phyloP scores from a whole-genome alignment of 257 asterid genomes.

The Penstemon davidsonii region DNA sequence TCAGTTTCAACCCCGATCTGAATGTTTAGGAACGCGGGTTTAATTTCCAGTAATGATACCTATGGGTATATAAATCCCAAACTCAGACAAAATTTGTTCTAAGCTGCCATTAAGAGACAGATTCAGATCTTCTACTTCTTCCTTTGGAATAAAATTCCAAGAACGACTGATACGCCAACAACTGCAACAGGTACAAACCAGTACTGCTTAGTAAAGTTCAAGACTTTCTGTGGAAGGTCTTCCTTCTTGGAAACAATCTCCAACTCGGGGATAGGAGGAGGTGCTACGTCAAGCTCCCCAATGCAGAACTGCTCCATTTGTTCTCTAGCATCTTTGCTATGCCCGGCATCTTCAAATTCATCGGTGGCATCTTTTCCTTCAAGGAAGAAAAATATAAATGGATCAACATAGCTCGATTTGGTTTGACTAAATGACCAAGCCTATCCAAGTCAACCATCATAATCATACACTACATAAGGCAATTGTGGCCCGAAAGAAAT shows the following conservation, averaged over 20 bases:
- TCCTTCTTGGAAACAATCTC: slow-evolving; percentile 48
- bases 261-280: slow-evolving; percentile 56
- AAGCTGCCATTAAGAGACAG: slow-evolving; percentile 14
- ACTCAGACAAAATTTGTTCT: background rate
- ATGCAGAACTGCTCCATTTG: slow-evolving; percentile 73
- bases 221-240: slow-evolving; percentile 37
- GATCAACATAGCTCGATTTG: slow-evolving; percentile 7
- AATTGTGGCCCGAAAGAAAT: background rate
- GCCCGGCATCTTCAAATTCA: slow-evolving; percentile 97
- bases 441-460: background rate
- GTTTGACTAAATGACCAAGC: too few species aligned
- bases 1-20: slow-evolving; percentile 16
- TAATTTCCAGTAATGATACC: slow-evolving; percentile 14
- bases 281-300: slow-evolving; percentile 72
- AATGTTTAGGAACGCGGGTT: slow-evolving; percentile 21
- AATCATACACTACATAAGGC: background rate
- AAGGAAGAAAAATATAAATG: slow-evolving; percentile 1
- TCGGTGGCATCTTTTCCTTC: slow-evolving; percentile 91
- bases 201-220: slow-evolving; percentile 58
- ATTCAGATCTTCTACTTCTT: slow-evolving; percentile 46
- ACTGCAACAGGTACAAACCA: slow-evolving; percentile 65
- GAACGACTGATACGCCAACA: slow-evolving; percentile 55
- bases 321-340: slow-evolving; percentile 78
- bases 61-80: slow-evolving; percentile 12
- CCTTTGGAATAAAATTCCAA: slow-evolving; percentile 51